phyloP scores from a whole-genome alignment of 768 basidiomycete species.

The Tephrocybe rancida region DNA sequence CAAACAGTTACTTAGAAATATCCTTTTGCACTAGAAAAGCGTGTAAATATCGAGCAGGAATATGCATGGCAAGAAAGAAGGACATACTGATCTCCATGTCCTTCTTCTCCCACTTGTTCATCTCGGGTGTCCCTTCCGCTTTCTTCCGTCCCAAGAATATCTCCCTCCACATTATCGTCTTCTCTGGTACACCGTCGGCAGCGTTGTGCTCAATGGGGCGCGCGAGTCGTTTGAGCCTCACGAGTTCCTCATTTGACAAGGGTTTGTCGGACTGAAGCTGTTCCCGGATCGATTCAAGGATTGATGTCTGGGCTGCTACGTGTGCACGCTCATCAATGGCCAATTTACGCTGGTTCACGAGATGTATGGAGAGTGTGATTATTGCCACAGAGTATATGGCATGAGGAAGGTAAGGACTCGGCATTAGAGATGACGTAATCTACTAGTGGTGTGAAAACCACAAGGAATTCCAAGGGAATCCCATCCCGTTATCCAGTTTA shows the following conservation, averaged over 20 bases:
- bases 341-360: constrained; percentile 53
- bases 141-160: constrained; percentile 47
- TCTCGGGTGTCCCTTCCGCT: constrained; percentile 3
- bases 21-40: constrained; percentile 10
- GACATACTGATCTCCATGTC: constrained; percentile 41
- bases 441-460: background rate
- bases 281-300: constrained; percentile 59
- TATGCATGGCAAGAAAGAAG: background rate
- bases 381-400: constrained; percentile 66
- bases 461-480: no score
- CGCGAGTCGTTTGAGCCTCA: constrained; percentile 56
- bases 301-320: constrained; percentile 57
- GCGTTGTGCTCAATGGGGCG: constrained; percentile 21
- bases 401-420: constrained; percentile 57
- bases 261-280: constrained; percentile 50
- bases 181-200: constrained; percentile 12
- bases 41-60: background rate
- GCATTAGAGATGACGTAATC: constrained; percentile 23
- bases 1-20: background rate
- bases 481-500: no score
- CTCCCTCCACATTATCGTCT: constrained; percentile 49
- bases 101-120: constrained; percentile 39
- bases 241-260: constrained; percentile 53
- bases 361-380: constrained; percentile 68
- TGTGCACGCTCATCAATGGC: constrained; percentile 57